phyloP scores from a whole-genome alignment of 371 early-diverging fungal species.

The Zychaea mexicana region DNA sequence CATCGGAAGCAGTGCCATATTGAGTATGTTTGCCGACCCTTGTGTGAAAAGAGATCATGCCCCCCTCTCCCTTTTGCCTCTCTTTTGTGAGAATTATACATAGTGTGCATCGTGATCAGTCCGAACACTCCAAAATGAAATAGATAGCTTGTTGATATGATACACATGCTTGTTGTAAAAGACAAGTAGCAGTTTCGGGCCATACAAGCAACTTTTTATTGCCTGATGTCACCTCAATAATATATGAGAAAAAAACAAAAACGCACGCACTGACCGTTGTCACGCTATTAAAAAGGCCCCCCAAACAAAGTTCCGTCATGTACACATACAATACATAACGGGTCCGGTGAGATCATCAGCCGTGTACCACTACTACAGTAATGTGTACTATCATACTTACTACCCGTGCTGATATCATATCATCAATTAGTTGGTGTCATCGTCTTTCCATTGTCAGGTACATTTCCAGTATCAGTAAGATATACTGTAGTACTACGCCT shows the following conservation, averaged over 20 bases:
- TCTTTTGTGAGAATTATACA: neutral
- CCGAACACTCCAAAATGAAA: neutral
- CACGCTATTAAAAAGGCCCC: neutral
- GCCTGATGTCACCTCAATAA: no score
- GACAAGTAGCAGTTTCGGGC: neutral
- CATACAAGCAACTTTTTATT: no score
- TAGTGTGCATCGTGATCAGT: constrained; percentile 9
- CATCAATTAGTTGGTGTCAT: neutral
- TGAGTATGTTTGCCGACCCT: neutral
- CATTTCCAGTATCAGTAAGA: no score
- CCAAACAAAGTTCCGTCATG: neutral
- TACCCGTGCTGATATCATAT: neutral
- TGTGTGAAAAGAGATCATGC: neutral
- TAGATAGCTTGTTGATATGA: neutral
- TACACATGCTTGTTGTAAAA: neutral
- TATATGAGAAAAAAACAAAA: constrained; percentile 11
- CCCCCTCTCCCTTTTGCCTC: neutral
- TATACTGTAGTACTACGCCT: no score
- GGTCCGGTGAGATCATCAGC: neutral
- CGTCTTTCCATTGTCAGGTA: no score
- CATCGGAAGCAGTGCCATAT: constrained; percentile 4
- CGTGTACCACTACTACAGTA: neutral
- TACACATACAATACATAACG: neutral
- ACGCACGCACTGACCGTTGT: constrained; percentile 11
- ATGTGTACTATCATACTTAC: no score